phyloP scores from a whole-genome alignment of 2,329 filamentous ascomycete genomes.

The Knoxdaviesia proteae region DNA sequence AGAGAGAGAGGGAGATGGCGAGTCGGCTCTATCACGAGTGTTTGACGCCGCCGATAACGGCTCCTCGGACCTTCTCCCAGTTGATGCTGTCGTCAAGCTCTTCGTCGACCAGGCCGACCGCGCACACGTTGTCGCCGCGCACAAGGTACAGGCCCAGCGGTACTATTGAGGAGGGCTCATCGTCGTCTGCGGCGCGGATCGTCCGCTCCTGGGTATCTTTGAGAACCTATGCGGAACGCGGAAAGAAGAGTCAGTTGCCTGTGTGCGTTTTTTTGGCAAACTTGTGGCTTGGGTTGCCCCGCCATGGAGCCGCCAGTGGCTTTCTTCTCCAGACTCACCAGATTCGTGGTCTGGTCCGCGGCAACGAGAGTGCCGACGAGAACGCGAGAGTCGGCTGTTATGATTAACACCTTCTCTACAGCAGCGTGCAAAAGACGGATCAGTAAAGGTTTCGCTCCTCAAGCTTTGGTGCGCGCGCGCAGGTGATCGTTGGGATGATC shows the following conservation, averaged over 20 bases:
- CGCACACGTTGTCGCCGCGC: slow-evolving; percentile 80
- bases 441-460: neutral
- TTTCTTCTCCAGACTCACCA: slow-evolving; percentile 25
- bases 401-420: slow-evolving; percentile 72
- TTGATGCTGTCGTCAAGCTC: slow-evolving; percentile 75
- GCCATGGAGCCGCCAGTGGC: neutral
- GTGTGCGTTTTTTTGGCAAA: neutral
- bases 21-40: slow-evolving; percentile 26
- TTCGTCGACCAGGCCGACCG: slow-evolving; percentile 79
- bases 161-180: slow-evolving; percentile 59
- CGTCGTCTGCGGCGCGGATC: slow-evolving; percentile 68
- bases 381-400: slow-evolving; percentile 82
- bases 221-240: slow-evolving; percentile 37
- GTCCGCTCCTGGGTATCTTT: slow-evolving; percentile 71
- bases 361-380: slow-evolving; percentile 64
- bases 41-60: slow-evolving; percentile 67
- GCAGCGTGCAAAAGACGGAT: neutral
- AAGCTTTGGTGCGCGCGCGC: neutral
- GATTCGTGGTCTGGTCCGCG: slow-evolving; percentile 80
- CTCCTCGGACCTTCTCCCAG: slow-evolving; percentile 77
- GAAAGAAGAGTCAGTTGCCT: neutral
- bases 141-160: slow-evolving; percentile 80
- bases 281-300: neutral
- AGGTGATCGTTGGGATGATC: neutral
- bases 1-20: no score